A percentile compares a stretch with the other conserved stretches of the same genome.
Conservation (phyloP, 2,329 filamentous ascomycete genomes). For the Orbilia brochopaga region DNA sequence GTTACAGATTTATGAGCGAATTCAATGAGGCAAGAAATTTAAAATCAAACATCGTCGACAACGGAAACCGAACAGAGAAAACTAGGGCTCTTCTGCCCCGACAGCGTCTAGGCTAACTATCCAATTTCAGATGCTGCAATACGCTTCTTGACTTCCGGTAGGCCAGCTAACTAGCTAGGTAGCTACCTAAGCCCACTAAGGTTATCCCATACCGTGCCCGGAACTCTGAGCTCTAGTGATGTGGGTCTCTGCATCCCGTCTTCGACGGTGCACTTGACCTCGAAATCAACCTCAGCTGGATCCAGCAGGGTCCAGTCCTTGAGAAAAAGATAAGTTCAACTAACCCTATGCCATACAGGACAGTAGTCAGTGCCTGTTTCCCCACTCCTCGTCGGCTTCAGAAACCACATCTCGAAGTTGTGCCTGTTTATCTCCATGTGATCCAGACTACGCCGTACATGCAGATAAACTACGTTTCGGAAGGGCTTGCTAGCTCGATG, state of each 20-base stretch:
- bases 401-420: not conserved
- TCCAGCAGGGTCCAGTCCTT: not conserved
- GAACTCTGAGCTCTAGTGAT: too few species aligned
- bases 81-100: not conserved
- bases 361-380: constrained; percentile 4
- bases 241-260: too few species aligned
- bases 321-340: too few species aligned
- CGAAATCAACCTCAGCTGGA: not conserved
- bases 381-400: constrained; percentile 23
- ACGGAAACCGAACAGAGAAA: not conserved
- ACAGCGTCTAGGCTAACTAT: not conserved
- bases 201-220: too few species aligned
- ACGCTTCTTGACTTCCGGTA: too few species aligned
- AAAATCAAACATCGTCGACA: not conserved
- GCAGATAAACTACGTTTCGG: constrained; percentile 25
- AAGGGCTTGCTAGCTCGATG: not conserved
- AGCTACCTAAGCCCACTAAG: too few species aligned
- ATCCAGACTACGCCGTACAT: constrained; percentile 34
- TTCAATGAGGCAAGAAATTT: constrained; percentile 8
- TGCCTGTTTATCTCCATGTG: constrained; percentile 34
- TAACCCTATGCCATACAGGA: not conserved
- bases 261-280: too few species aligned
- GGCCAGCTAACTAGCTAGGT: too few species aligned
- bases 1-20: constrained; percentile 31
- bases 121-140: too few species aligned